Evolutionary conservation across 78 protist species (phyloP).

Genomic region (Ministeria vibrans): DNA sequence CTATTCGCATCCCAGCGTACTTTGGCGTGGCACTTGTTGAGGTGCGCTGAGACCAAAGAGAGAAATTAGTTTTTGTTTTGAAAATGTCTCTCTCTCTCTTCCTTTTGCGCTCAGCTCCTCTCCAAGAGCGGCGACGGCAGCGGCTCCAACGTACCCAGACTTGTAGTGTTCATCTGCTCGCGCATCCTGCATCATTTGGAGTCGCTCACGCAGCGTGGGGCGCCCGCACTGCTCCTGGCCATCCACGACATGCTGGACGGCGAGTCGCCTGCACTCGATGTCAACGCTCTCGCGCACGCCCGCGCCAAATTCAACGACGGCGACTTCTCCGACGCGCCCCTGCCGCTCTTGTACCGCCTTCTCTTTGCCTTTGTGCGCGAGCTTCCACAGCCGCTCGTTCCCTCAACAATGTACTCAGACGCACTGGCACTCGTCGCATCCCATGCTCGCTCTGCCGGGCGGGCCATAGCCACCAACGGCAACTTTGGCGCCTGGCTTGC

Average conservation of each 20-base stretch:
- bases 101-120: too few species aligned
- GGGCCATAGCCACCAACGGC: background rate
- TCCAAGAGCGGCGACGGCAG: too few species aligned
- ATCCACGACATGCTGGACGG: background rate
- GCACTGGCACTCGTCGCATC: background rate
- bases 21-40: background rate
- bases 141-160: background rate
- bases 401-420: background rate
- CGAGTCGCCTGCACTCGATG: too few species aligned
- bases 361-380: constrained; percentile 1
- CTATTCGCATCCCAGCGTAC: too few species aligned
- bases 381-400: background rate
- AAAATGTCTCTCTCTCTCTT: too few species aligned
- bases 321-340: background rate
- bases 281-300: background rate
- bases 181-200: background rate
- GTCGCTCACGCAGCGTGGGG: background rate
- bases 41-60: background rate
- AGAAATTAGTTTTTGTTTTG: too few species aligned
- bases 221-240: background rate
- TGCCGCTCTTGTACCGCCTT: background rate
- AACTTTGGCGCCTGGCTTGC: background rate
- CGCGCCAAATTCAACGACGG: constrained; percentile 1
- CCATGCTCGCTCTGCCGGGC: background rate
- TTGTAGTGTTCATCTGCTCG: background rate